Conservation (phyloP, 129 eudicot genomes). For the Gnaphalium uliginosum region DNA sequence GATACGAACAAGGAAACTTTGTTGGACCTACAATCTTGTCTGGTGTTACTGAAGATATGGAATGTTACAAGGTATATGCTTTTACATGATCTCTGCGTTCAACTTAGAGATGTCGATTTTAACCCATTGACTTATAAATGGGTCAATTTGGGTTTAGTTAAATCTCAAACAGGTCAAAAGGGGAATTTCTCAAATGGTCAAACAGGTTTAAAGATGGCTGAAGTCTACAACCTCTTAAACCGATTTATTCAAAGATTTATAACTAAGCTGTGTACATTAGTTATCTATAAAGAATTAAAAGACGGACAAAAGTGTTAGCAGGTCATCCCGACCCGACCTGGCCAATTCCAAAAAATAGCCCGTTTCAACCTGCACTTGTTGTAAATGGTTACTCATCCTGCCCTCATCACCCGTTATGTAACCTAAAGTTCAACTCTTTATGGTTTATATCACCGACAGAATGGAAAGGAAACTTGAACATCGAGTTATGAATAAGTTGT, state of each 20-base stretch:
- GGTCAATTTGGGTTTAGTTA: not conserved
- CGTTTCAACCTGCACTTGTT: too few relatives aligned
- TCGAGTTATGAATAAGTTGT: constrained; percentile 4
- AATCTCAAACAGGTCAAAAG: not conserved
- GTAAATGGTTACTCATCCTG: too few relatives aligned
- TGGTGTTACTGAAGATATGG: constrained; percentile 93
- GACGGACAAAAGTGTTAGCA: too few relatives aligned
- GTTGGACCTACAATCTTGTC: constrained; percentile 93
- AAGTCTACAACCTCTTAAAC: too few relatives aligned
- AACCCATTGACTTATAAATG: not conserved
- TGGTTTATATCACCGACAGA: not conserved
- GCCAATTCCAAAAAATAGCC: too few relatives aligned
- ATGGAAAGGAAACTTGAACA: not conserved
- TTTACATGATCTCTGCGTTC: not conserved
- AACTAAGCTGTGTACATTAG: too few relatives aligned
- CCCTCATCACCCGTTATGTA: not conserved
- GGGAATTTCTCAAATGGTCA: too few relatives aligned
- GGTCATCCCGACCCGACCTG: too few relatives aligned
- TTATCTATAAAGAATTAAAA: too few relatives aligned
- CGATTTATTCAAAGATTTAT: too few relatives aligned
- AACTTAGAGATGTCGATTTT: not conserved
- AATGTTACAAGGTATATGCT: constrained; percentile 78
- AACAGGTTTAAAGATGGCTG: too few relatives aligned
- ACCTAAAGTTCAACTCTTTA: not conserved
- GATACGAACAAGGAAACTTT: constrained; percentile 91